Evolutionary conservation across 805 yeast species (phyloP).

Genomic region (Sporopachydermia lactativora): DNA sequence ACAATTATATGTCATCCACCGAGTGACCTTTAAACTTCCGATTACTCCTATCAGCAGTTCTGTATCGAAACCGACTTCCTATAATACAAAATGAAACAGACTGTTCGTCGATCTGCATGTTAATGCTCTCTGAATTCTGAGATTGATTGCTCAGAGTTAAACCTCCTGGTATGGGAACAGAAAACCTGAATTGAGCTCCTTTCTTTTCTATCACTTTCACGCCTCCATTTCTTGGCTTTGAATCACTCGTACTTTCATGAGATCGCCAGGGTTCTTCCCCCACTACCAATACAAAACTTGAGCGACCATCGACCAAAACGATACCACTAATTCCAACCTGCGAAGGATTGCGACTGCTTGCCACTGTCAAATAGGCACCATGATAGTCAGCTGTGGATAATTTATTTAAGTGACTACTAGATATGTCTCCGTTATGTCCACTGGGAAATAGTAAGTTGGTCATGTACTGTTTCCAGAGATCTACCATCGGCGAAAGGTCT

Average conservation of each 20-base stretch:
- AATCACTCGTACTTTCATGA: constrained; percentile 12
- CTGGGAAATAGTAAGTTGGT: constrained; percentile 30
- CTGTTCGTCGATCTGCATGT: constrained; percentile 18
- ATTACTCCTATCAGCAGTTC: constrained; percentile 70
- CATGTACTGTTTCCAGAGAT: constrained; percentile 66
- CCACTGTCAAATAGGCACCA: constrained; percentile 55
- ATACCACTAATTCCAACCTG: constrained; percentile 57
- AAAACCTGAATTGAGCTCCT: constrained; percentile 48
- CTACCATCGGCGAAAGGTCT: constrained; percentile 38
- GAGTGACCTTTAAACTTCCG: constrained; percentile 74
- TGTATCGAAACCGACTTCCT: constrained; percentile 66
- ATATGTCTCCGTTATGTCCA: constrained; percentile 5
- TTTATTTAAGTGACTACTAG: constrained; percentile 29
- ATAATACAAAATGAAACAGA: constrained; percentile 46
- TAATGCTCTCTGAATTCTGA: constrained; percentile 10
- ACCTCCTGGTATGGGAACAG: constrained; percentile 19
- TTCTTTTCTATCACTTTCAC: constrained; percentile 51
- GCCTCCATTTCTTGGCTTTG: constrained; percentile 34
- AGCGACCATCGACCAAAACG: constrained; percentile 74
- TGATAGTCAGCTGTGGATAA: constrained; percentile 69
- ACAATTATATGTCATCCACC: constrained; percentile 39
- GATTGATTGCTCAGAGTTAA: constrained; percentile 2
- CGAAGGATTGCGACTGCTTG: constrained; percentile 39
- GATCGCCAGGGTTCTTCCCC: constrained; percentile 25
- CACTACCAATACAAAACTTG: constrained; percentile 49